Evolutionary conservation across 2,329 filamentous ascomycete genomes (phyloP), one percentile per base, ranked within the genome.

Genomic region (Dendrostoma leiphaemia): DNA sequence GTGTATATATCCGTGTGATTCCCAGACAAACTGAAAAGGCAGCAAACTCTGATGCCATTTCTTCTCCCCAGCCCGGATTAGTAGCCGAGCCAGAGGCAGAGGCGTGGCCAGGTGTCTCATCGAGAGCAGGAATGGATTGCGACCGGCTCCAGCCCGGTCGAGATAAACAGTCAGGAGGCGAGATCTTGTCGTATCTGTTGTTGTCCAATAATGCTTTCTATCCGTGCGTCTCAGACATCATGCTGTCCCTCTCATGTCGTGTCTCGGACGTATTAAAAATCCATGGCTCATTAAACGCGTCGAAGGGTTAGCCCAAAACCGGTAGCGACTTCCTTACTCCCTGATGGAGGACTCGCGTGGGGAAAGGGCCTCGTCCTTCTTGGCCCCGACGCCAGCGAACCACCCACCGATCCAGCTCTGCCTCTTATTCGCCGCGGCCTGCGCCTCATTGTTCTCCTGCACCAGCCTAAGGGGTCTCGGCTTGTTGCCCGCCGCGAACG

Each of bases 381-480:
- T 57, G 45, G 56, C 52, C 4, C 47, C 54, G 8, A 49, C 48
- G 15, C 53, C 53, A 6, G 40, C 46, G 49, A 56, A 59, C 57
- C 57, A 59, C 12, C 57, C 57, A 7, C 82, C 82, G 54, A 86
- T 79, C 85, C 85, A 88, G 68, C 83, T 87, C 19, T 77, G 74
- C 45, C 85, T 74, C 74, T 86, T 87, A 64, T 79, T 80, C 51
- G 72, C 69, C 35, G 62, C 68, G 51, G 71, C 67, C 29, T 65
- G 69, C 49, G 75, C 69, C 62, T 78, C 81, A 21, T 72, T 69
- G 61, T 87, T 87, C 73, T 96, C 90, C 71, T 94, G 89, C 44
- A 97, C 91, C 28, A 99, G 79, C 15, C 93, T 82, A 60, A 99
- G 75, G 6, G 93, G 93, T 32, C 92, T 82, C 55, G 95, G 85